phyloP scores from a whole-genome alignment of 768 basidiomycete species.

The Candolleomyces efflorescens region DNA sequence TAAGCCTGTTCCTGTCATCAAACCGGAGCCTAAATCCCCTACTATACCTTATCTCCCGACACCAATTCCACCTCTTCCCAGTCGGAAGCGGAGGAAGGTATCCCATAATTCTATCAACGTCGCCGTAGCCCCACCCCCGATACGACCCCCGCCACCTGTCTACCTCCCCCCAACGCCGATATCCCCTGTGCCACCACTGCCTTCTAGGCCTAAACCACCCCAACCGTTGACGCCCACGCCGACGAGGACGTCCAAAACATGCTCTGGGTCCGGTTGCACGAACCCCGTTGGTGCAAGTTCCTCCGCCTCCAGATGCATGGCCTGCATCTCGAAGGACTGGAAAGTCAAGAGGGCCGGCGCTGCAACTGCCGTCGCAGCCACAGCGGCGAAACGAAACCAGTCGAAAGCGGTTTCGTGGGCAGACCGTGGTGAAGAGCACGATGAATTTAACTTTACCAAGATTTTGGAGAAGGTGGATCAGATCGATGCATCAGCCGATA shows the following conservation, averaged over 20 bases:
- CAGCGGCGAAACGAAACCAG: slow-evolving; percentile 8
- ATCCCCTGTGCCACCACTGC: not conserved
- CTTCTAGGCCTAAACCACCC: no score
- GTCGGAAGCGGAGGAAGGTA: slow-evolving; percentile 4
- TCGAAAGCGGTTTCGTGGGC: slow-evolving; percentile 34
- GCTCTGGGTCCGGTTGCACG: not conserved
- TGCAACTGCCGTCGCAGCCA: not conserved
- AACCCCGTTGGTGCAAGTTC: not conserved
- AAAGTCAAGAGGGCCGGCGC: slow-evolving; percentile 3
- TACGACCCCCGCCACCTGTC: not conserved
- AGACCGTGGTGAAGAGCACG: slow-evolving; percentile 14
- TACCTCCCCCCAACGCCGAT: not conserved
- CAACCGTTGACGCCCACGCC: no score
- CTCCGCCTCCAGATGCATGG: slow-evolving; percentile 2
- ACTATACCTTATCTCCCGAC: not conserved
- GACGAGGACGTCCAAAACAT: not conserved
- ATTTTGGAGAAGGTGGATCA: not conserved
- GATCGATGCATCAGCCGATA: not conserved
- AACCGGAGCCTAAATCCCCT: not conserved
- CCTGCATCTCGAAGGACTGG: slow-evolving; percentile 6
- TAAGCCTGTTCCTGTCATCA: not conserved
- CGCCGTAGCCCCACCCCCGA: not conserved
- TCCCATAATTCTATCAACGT: not conserved
- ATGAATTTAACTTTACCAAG: slow-evolving; percentile 1
- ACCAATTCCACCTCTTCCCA: not conserved